Conservation (phyloP, 108 stramenopile species). For the Skeletonema tropicum region DNA sequence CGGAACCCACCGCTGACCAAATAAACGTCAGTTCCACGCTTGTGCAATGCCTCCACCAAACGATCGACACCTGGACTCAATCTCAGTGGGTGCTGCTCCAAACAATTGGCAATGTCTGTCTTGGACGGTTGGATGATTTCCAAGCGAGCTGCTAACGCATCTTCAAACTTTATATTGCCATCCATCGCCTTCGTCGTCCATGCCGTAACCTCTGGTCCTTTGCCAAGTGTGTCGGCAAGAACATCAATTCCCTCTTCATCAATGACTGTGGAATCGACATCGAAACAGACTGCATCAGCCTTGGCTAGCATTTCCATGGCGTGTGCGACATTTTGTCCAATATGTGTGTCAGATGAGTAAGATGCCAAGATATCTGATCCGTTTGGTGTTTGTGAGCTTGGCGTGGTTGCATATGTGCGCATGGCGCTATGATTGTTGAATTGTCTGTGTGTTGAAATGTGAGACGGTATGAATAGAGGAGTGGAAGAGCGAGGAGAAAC, state of each 20-base stretch:
- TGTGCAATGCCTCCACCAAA: conserved; percentile 75
- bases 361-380: conserved; percentile 5
- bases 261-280: conserved; percentile 98
- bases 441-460: conserved; percentile 2
- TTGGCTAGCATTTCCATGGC: conserved; percentile 72
- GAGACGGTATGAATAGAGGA: neutral
- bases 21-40: conserved; percentile 85
- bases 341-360: conserved; percentile 4
- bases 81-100: conserved; percentile 76
- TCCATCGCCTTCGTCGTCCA: conserved; percentile 96
- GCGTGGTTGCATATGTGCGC: conserved; percentile 1
- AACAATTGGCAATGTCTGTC: conserved; percentile 64
- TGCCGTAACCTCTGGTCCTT: conserved; percentile 89
- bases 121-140: conserved; percentile 87
- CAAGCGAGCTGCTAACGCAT: conserved; percentile 90
- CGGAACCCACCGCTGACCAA: conserved; percentile 97
- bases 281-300: conserved; percentile 97
- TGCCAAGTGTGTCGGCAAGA: conserved; percentile 93
- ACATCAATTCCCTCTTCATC: conserved; percentile 98
- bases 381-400: neutral
- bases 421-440: neutral
- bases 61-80: conserved; percentile 82
- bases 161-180: conserved; percentile 95
- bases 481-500: conserved; percentile 8
- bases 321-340: conserved; percentile 55